Percentiles rank a stretch among this genome's conserved stretches.
These are phyloP conservation scores for Sarocladium brachiariae DNA, from an alignment of 2,329 filamentous ascomycete genomes.

Conservation along the genomic window DNA sequence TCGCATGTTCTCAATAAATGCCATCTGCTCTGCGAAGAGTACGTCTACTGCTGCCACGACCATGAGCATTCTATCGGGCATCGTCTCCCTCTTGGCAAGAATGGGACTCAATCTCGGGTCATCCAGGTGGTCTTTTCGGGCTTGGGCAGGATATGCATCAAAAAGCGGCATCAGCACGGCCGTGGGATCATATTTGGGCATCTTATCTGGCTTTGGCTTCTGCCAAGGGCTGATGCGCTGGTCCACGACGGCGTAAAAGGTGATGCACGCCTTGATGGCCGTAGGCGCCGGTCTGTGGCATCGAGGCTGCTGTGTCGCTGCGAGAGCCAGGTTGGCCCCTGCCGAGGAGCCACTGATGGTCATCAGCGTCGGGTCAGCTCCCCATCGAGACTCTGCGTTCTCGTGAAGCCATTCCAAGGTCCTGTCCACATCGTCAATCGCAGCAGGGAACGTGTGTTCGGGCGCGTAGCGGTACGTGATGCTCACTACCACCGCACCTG, in stretches of 20 bases:
- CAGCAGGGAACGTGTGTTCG: conserved; percentile 40
- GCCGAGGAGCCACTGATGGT: conserved; percentile 37
- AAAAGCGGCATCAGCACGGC: conserved; percentile 32
- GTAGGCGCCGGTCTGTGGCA: conserved; percentile 18
- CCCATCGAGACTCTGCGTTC: conserved; percentile 28
- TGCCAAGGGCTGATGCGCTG: conserved; percentile 29
- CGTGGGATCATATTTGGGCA: conserved; percentile 32
- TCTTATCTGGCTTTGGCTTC: conserved; percentile 28
- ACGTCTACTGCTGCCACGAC: conserved; percentile 34
- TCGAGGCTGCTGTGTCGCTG: conserved; percentile 19
- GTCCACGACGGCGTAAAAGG: conserved; percentile 34
- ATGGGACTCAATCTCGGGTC: conserved; percentile 31
- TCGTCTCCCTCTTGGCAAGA: conserved; percentile 23
- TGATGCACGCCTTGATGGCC: conserved; percentile 30
- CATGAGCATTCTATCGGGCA: conserved; percentile 33
- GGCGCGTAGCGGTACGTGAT: conserved; percentile 46
- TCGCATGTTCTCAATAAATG: conserved; percentile 28
- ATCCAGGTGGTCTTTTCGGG: conserved; percentile 18
- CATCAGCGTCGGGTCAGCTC: conserved; percentile 31
- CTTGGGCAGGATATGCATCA: conserved; percentile 33
- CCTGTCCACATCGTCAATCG: conserved; percentile 40
- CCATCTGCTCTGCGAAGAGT: conserved; percentile 31
- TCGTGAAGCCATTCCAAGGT: conserved; percentile 31
- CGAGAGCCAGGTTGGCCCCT: conserved; percentile 37
- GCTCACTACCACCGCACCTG: conserved; percentile 38